These are phyloP conservation scores for Favolaschia claudopus DNA, from an alignment of 768 basidiomycete species.

Conservation along the genomic window DNA sequence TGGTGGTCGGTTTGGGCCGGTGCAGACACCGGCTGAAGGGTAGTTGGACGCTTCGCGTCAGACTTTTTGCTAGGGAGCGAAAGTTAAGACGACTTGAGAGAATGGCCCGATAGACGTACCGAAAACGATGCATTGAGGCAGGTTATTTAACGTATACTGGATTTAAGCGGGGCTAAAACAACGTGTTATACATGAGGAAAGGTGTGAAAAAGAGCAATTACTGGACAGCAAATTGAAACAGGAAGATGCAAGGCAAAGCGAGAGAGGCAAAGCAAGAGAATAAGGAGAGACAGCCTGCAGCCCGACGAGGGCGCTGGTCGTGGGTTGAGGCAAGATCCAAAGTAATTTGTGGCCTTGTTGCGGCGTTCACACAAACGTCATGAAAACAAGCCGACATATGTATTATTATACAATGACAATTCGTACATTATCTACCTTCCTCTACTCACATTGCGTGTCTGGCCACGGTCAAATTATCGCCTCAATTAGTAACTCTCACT, in stretches of 20 bases:
- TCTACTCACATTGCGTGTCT: conserved; percentile 22
- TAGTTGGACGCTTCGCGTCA: conserved; percentile 59
- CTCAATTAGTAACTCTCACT: conserved; percentile 24
- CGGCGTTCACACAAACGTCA: too few relatives aligned
- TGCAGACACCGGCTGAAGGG: conserved; percentile 10
- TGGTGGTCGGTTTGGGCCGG: conserved; percentile 36
- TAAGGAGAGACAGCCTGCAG: neutral
- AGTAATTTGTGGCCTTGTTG: too few relatives aligned
- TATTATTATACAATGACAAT: too few relatives aligned
- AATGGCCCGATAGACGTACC: conserved; percentile 53
- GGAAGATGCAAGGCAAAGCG: conserved; percentile 14
- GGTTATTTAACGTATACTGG: conserved; percentile 50
- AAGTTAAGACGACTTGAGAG: conserved; percentile 28
- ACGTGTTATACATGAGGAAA: conserved; percentile 52
- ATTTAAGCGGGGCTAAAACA: conserved; percentile 50
- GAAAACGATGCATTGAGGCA: conserved; percentile 83
- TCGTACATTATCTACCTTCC: conserved; percentile 7
- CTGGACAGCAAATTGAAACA: conserved; percentile 41
- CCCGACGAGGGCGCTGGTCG: too few relatives aligned
- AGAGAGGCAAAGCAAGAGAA: neutral
- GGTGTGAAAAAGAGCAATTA: conserved; percentile 29
- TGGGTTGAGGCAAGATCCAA: too few relatives aligned
- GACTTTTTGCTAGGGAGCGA: conserved; percentile 72
- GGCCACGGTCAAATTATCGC: neutral
- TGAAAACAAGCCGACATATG: too few relatives aligned